Base-by-base conservation (phyloP, 768 basidiomycete species). In the Rubroboletus pulcherrimus region DNA sequence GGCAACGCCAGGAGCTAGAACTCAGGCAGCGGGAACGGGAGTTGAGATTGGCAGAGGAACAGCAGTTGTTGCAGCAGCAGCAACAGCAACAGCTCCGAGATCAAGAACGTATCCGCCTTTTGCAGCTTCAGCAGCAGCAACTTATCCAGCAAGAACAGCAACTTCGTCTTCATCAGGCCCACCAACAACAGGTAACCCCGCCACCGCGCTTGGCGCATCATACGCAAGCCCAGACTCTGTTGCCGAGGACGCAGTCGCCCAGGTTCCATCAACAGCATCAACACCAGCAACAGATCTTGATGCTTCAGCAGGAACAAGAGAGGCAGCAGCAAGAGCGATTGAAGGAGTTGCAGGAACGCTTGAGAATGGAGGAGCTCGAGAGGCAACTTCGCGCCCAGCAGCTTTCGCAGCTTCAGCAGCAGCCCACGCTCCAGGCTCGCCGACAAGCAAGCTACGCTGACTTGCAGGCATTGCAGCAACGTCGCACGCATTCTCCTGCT, bases 211-310 rank as follows among this genome's bases (percentile, higher is more conserved):
- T 89, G 83, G 80, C 83, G 30, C 61, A 70, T 19, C 71, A 70
- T 39, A 44, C 60, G n/a, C 66, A 60, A 24, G 31, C 56, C 11
- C 66, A 64, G 50, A 43, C 47, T 4, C 33, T 70, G 42, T 44
- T 71, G 42, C 83, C 87, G 6, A 80, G 81, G 21, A 84, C 86
- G 4, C 88, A 89, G 62, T 89, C 89, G 3, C 88, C 87, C n/a
- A 82, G 87, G 19, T 88, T 90, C 69, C 80, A 86, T 60, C 86
- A 88, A 53, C 84, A 87, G 61, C 80, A 86, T 54, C 87, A 89
- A 55, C 85, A 87, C 64, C 78, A 89, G 55, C 83, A 87, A 44
- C 89, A 89, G 65, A 79, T 84, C 49, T 67, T 87, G 54, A 75
- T 85, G 40, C 73, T 86, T 19, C 87, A 87, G 62, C 84, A 87